Conservation (phyloP, 2,329 filamentous ascomycete species). For the Pestalotiopsis sp. region DNA sequence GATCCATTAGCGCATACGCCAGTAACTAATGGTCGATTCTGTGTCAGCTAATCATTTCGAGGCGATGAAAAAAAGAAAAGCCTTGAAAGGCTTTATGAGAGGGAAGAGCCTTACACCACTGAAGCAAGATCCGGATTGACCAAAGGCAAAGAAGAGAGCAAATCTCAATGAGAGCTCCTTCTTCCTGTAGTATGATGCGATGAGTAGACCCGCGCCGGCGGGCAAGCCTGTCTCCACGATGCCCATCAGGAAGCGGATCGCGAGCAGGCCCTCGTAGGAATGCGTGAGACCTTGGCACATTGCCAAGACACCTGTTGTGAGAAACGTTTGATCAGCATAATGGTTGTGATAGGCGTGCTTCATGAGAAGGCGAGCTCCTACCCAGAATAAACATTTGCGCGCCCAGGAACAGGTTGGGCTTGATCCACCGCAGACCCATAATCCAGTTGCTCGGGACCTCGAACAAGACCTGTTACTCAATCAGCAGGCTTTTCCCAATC, state of each 20-base stretch:
- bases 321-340: neutral
- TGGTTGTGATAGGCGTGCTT: no score
- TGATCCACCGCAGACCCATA: constrained; percentile 11
- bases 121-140: constrained; percentile 8
- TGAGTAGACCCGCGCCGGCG: constrained; percentile 25
- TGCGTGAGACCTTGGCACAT: constrained; percentile 37
- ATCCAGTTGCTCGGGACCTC: constrained; percentile 12
- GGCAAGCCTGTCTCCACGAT: constrained; percentile 34
- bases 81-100: neutral
- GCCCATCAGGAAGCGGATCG: constrained; percentile 42
- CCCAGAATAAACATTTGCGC: constrained; percentile 11
- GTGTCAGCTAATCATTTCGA: neutral
- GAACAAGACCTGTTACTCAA: neutral
- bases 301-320: constrained; percentile 20
- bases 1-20: constrained; percentile 9
- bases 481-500: neutral
- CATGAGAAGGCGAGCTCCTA: constrained; percentile 1
- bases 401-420: constrained; percentile 9
- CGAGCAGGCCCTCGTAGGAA: constrained; percentile 42
- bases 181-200: constrained; percentile 12
- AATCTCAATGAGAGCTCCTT: constrained; percentile 10
- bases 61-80: neutral
- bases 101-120: constrained; percentile 4
- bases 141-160: constrained; percentile 12
- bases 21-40: neutral